Evolutionary conservation across 2,329 filamentous ascomycete species (phyloP).

Genomic region (Colletotrichum tropicale): DNA sequence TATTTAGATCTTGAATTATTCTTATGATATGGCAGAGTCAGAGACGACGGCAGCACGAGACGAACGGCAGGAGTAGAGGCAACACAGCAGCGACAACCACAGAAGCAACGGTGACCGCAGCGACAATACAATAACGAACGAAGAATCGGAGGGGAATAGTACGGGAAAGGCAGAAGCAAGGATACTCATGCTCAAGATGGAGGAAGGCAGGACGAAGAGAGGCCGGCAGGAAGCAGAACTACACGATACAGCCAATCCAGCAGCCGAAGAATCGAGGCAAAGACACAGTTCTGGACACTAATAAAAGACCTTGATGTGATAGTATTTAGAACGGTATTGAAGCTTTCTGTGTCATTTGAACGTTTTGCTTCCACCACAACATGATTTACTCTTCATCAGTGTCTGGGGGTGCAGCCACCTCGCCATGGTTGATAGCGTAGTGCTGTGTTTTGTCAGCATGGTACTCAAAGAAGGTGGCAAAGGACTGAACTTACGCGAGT

Average conservation of each 20-base stretch:
- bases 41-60: neutral
- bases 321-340: neutral
- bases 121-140: neutral
- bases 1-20: neutral
- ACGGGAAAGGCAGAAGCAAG: neutral
- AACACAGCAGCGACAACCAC: neutral
- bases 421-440: neutral
- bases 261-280: neutral
- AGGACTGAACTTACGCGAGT: neutral
- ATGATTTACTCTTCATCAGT: neutral
- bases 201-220: neutral
- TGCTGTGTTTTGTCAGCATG: neutral
- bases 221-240: neutral
- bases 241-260: neutral
- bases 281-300: neutral
- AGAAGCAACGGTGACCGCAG: neutral
- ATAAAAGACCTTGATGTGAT: neutral
- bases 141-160: neutral
- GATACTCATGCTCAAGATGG: accelerated
- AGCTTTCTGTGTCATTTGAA: neutral
- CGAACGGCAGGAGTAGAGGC: neutral
- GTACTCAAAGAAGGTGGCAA: neutral
- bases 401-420: neutral
- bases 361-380: neutral
- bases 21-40: neutral